Conservation (phyloP, 2,329 filamentous ascomycete species). For the Cucurbitaria berberidis region DNA sequence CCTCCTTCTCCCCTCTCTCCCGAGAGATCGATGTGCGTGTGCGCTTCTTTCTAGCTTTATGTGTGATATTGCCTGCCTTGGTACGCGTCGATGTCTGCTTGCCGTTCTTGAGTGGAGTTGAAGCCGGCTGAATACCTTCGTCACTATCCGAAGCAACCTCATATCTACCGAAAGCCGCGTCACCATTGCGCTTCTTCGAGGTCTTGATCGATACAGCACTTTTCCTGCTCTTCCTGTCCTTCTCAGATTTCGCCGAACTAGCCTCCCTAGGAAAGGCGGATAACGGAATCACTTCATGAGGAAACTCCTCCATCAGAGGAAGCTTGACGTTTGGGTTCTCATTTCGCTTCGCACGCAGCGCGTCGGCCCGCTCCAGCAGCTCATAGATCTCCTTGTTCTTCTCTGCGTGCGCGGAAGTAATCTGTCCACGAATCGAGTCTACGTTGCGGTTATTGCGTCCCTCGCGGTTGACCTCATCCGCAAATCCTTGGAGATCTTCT, state of each 20-base stretch:
- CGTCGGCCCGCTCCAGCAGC: not conserved
- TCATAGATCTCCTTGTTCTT: slow-evolving; percentile 15
- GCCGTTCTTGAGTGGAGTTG: no score
- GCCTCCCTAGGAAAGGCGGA: not conserved
- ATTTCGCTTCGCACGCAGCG: not conserved
- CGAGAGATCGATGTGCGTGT: not conserved
- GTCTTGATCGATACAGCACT: not conserved
- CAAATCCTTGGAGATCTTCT: slow-evolving; percentile 7
- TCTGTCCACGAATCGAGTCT: slow-evolving; percentile 17
- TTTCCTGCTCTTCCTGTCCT: not conserved
- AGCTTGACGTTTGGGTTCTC: not conserved
- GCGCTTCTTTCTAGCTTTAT: not conserved
- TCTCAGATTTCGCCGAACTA: not conserved
- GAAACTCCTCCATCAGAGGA: slow-evolving; percentile 3
- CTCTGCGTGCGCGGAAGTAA: slow-evolving; percentile 10
- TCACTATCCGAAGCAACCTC: not conserved
- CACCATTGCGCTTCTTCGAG: not conserved
- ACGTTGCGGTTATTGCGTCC: not conserved
- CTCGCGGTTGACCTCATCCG: slow-evolving; percentile 5
- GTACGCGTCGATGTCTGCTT: not conserved
- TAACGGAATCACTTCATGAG: slow-evolving; percentile 1
- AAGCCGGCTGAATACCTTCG: not conserved
- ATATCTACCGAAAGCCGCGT: not conserved
- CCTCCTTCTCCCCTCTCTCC: not conserved
- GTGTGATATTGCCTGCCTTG: not conserved